Percentiles rank a stretch among this genome's conserved stretches.
Conservation (phyloP, 176 grass and related monocot species). For the Elaeis guineensis region DNA sequence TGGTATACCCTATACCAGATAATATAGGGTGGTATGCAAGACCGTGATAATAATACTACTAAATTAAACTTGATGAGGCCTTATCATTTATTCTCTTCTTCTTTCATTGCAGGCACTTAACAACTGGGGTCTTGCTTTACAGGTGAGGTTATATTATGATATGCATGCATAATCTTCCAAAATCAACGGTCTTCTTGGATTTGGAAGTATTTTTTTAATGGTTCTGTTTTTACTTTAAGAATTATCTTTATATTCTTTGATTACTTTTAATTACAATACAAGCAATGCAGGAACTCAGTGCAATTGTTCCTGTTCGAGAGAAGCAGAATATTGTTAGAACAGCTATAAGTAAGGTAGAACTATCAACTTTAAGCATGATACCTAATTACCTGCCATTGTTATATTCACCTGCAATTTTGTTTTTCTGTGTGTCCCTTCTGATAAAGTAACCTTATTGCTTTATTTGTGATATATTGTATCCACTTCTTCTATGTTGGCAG, state of each 20-base stretch:
- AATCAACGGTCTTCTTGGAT: no score
- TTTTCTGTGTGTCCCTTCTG: no score
- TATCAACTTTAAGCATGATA: slow-evolving; percentile 8
- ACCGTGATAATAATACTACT: no score
- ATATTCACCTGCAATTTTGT: no score
- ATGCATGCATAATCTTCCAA: no score
- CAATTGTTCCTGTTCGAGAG: slow-evolving; percentile 88
- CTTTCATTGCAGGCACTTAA: slow-evolving; percentile 69
- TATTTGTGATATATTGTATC: slow-evolving; percentile 7
- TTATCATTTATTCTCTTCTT: slow-evolving; percentile 11
- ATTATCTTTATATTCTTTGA: background rate
- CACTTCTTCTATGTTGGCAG: slow-evolving; percentile 29
- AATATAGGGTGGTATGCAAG: no score
- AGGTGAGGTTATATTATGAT: slow-evolving; percentile 21
- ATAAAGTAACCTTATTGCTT: background rate
- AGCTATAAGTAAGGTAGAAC: slow-evolving; percentile 90
- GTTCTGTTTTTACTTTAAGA: background rate
- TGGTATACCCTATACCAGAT: no score
- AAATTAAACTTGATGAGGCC: background rate
- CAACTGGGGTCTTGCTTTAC: slow-evolving; percentile 98
- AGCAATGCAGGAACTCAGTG: slow-evolving; percentile 80
- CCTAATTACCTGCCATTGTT: no score
- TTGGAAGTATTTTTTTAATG: slow-evolving; percentile 4
- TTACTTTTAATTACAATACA: slow-evolving; percentile 27
- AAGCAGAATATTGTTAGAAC: slow-evolving; percentile 95